Evolutionary conservation across 2,329 filamentous ascomycete genomes (phyloP).

Genomic region (Aspergillus arachidicola): DNA sequence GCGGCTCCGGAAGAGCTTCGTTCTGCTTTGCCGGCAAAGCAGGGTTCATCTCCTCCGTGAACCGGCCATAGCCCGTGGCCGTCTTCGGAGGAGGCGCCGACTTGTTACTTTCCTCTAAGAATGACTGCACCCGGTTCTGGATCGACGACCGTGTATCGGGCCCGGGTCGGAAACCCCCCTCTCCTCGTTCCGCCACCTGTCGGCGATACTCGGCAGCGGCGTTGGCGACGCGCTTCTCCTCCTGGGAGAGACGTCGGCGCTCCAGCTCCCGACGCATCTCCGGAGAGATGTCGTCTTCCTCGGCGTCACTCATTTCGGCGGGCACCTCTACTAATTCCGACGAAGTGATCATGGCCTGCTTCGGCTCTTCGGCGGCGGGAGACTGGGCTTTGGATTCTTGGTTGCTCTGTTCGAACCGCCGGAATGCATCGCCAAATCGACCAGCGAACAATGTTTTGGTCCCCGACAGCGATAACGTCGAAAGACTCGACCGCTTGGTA

Average conservation of each 20-base stretch:
- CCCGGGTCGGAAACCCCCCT: conserved; percentile 49
- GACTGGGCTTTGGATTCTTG: conserved; percentile 36
- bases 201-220: conserved; percentile 87
- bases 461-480: conserved; percentile 67
- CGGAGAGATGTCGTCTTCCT: conserved; percentile 73
- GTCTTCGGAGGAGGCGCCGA: conserved; percentile 64
- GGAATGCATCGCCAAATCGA: conserved; percentile 91
- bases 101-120: conserved; percentile 74
- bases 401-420: conserved; percentile 73
- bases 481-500: conserved; percentile 72
- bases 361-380: conserved; percentile 48
- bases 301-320: conserved; percentile 66
- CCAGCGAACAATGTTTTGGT: conserved; percentile 83
- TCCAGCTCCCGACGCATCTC: conserved; percentile 91
- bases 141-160: conserved; percentile 72
- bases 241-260: conserved; percentile 75
- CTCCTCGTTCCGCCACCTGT: conserved; percentile 67
- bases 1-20: conserved; percentile 25
- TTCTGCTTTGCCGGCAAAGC: conserved; percentile 45
- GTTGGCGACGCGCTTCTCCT: conserved; percentile 85
- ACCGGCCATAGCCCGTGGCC: conserved; percentile 87
- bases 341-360: conserved; percentile 67
- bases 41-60: conserved; percentile 59
- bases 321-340: conserved; percentile 73
- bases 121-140: conserved; percentile 83